Base-by-base conservation (phyloP, 108 stramenopile species). In the Fistulifera solaris region DNA sequence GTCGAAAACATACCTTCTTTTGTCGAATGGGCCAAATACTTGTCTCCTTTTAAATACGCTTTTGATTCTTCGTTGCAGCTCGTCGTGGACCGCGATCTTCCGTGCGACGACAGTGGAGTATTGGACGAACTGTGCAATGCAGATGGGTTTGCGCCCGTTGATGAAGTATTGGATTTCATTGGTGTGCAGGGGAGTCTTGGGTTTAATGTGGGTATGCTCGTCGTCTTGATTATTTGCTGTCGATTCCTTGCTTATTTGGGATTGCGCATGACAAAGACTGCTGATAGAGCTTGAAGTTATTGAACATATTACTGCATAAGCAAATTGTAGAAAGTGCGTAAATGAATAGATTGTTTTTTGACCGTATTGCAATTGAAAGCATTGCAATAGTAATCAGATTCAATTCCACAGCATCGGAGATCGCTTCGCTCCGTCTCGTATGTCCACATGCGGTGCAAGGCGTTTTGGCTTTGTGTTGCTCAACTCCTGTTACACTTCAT, bases 41-140 rank as follows among this genome's bases (percentile, higher is more conserved):
- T 80, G 8, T 70, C 70, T 35, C 84, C 84, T 12, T 86, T 81
- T 73, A 80, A 77, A 51, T 81, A 72, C 55, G 65, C 73, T 11
- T 86, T 80, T 55, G 66, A 77, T 59, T 65, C 76, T 14, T 66
- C 77, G 10, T 62, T 70, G 13, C 71, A 68, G 61, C 52, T 86
- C 7, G 67, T 77, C n/a, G 82, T 80, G 54, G 52, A 74, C 49
- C 46, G 41, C 17, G 48, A 62, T 15, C 69, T 86, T 0, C 77
- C 76, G 0, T 82, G 80, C 41, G 85, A 86, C 59, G 85, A 78
- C 39, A 80, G 78, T 45, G 71, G 69, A 11, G 38, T 42, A 7
- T 54, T 80, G 39, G 52, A 57, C 2, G 63, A 65, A 14, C 0
- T 48, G 27, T 78, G 80, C 42, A 19, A 19, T 11, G 44, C 3